Conservation (phyloP, 2,329 filamentous ascomycete genomes). For the Ambrosiella xylebori region DNA sequence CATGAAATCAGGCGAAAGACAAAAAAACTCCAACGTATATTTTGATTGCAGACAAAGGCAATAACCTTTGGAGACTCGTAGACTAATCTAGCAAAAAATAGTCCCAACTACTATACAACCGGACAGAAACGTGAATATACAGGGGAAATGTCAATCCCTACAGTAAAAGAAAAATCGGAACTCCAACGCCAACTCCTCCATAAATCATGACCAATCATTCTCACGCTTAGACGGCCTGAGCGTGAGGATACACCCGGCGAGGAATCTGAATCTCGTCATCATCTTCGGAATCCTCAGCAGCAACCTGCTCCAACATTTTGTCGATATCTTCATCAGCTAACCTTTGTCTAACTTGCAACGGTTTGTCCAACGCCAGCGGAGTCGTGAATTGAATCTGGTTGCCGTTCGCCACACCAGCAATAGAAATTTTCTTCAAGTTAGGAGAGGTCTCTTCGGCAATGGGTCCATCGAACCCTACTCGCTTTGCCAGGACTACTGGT, state of each 20-base stretch:
- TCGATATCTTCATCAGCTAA: slow-evolving; percentile 40
- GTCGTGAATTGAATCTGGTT: slow-evolving; percentile 29
- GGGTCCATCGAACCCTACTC: slow-evolving; percentile 27
- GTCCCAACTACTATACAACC: background rate
- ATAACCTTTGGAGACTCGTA: background rate
- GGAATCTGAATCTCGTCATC: slow-evolving; percentile 42
- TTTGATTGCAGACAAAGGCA: background rate
- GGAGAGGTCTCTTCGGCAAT: background rate
- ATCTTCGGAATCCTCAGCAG: slow-evolving; percentile 30
- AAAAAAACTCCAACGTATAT: background rate
- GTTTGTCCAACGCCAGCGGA: slow-evolving; percentile 29
- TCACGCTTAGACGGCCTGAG: slow-evolving; percentile 6
- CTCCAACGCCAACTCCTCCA: background rate
- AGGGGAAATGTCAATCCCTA: background rate
- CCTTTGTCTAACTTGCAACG: slow-evolving; percentile 23
- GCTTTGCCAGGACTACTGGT: slow-evolving; percentile 25
- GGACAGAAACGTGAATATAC: background rate
- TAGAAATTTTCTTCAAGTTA: background rate
- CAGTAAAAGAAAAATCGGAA: background rate
- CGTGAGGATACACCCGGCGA: slow-evolving; percentile 17
- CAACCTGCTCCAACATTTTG: slow-evolving; percentile 37
- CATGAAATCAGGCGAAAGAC: background rate
- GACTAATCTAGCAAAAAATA: background rate
- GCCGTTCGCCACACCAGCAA: slow-evolving; percentile 13
- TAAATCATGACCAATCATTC: background rate